These are phyloP conservation scores for Cryptosporidium canis DNA, from an alignment of 169 alveolate species.

Conservation along the genomic window DNA sequence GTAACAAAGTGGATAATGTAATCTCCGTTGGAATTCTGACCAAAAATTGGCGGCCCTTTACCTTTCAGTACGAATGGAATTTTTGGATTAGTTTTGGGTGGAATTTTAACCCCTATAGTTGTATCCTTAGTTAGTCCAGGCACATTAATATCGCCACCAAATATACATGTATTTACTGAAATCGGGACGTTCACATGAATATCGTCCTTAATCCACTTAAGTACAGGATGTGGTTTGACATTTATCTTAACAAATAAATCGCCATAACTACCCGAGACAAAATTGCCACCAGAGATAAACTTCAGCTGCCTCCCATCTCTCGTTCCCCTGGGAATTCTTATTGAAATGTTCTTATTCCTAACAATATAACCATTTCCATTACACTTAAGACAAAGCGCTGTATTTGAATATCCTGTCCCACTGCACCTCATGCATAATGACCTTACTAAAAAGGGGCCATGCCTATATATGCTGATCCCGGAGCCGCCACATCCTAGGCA, in stretches of 20 bases:
- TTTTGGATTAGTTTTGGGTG: constrained; percentile 84
- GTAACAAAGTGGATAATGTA: constrained; percentile 80
- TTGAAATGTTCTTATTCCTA: constrained; percentile 80
- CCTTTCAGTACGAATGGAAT: constrained; percentile 81
- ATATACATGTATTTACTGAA: constrained; percentile 81
- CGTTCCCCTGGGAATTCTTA: constrained; percentile 84
- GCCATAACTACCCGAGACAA: constrained; percentile 85
- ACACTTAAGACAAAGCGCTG: constrained; percentile 88
- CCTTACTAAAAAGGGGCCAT: background rate
- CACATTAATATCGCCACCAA: constrained; percentile 85
- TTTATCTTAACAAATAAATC: constrained; percentile 85
- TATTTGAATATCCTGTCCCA: constrained; percentile 74
- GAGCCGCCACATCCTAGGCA: constrained; percentile 86
- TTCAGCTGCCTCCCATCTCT: constrained; percentile 87
- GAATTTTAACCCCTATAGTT: constrained; percentile 76
- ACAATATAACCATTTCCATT: constrained; percentile 86
- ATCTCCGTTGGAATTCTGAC: constrained; percentile 83
- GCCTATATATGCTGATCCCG: constrained; percentile 69
- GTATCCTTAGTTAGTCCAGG: constrained; percentile 84
- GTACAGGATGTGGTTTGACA: constrained; percentile 83
- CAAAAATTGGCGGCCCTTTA: constrained; percentile 86
- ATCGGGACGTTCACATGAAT: constrained; percentile 87
- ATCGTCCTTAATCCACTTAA: constrained; percentile 89
- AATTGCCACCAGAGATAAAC: constrained; percentile 87
- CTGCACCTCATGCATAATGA: constrained; percentile 65